Evolutionary conservation across 2,329 filamentous ascomycete species (phyloP), one percentile per base, ranked within the genome.

Genomic region (Botryotinia globosa): DNA sequence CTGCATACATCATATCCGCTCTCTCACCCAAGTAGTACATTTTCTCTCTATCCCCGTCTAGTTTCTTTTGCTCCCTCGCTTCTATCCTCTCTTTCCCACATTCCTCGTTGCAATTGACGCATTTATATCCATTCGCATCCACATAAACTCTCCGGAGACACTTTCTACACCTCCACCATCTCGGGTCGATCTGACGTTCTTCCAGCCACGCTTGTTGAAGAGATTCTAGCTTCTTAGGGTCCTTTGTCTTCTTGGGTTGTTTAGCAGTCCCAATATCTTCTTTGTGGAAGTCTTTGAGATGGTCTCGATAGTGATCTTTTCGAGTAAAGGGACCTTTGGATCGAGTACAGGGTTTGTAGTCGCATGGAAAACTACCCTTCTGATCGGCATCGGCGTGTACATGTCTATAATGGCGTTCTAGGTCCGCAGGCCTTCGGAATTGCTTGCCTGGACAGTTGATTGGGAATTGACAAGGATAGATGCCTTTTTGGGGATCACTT

Each of bases 281-380:
- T 54, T 84, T 82, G 74, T 87, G 85, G 72, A 81, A 85, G 67
- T 85, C 84, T 39, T 85, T 79, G 58, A 84, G 78, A 74, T 87
- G 85, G 73, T 87, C 85, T 32, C 82, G 79, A 63, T 84, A 81
- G 76, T 87, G 85, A 73, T 87, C 85, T 68, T 83, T 82, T 14
- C 85, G 79, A 1, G 81, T 83, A 74, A 87, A 87, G 0, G 84
- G 82, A 25, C 78, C 75, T 0, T 73, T 69, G 0, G 76, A 76
- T 2, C 82, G 76, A 42, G 68, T 65, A 64, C 83, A 83, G 18
- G 74, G 77, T 2, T 68, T 65, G 34, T 77, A 78, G 37, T 78
- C 74, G 74, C 83, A 84, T 20, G 75, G 75, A 59, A 79, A 78
- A 25, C 73, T 74, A 18, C 76, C 61, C 32, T 75, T 74, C 8